Evolutionary conservation across 768 basidiomycete genomes (phyloP).

Genomic region (Mycena pura): DNA sequence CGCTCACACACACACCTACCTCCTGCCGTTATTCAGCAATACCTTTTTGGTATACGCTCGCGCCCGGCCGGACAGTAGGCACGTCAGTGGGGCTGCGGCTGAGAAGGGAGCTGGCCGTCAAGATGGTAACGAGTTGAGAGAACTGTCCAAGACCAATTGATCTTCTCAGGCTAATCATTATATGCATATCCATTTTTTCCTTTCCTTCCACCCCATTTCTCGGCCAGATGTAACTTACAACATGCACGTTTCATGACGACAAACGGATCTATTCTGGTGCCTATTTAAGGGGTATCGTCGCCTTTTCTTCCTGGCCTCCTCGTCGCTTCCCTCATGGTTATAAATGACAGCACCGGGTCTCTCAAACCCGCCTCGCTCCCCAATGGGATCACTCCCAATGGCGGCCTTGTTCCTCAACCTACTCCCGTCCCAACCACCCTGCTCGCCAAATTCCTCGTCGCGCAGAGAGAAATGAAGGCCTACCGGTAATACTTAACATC

Average conservation of each 20-base stretch:
- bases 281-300: background rate
- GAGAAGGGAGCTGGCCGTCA: no score
- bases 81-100: no score
- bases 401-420: background rate
- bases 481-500: constrained; percentile 59
- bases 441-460: constrained; percentile 50
- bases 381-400: background rate
- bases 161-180: no score
- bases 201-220: background rate
- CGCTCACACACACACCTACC: no score
- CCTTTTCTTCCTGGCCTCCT: background rate
- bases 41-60: no score
- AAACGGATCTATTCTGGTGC: constrained; percentile 18
- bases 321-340: constrained; percentile 20
- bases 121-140: no score
- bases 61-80: no score
- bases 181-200: no score
- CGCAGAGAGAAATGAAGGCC: constrained; percentile 59
- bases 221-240: background rate
- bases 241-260: background rate
- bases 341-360: constrained; percentile 1
- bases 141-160: no score
- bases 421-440: constrained; percentile 20
- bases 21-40: no score
- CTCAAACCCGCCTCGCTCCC: constrained; percentile 1